Conservation (phyloP, 257 asterid genomes). For the Solanum bukasovii region DNA sequence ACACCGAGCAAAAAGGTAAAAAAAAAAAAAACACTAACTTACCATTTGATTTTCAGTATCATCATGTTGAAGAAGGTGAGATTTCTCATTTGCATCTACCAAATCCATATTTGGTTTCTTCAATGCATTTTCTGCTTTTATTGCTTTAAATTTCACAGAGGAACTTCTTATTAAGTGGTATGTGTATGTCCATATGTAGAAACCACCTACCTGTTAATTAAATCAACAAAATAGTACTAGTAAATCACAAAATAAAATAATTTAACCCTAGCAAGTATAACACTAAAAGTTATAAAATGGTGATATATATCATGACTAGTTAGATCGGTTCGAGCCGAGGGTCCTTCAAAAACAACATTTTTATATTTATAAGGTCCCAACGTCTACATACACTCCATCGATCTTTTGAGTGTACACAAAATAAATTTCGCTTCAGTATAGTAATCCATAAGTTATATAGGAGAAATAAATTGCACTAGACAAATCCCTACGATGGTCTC, state of each 20-base stretch:
- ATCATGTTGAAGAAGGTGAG: conserved; percentile 25
- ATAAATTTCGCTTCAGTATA: neutral
- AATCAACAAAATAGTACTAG: neutral
- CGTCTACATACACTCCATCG: too few species aligned
- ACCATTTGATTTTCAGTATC: neutral
- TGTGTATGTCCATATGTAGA: conserved; percentile 74
- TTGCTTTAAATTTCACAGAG: conserved; percentile 20
- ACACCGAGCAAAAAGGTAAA: neutral
- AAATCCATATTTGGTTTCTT: conserved; percentile 35
- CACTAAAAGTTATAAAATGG: neutral
- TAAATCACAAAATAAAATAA: neutral
- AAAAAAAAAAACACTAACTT: neutral
- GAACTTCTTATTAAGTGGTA: conserved; percentile 53
- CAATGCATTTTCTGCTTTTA: conserved; percentile 10
- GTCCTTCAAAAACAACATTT: neutral
- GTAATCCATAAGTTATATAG: neutral
- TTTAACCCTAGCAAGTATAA: too few species aligned
- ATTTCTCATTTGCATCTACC: conserved; percentile 24
- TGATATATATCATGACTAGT: neutral
- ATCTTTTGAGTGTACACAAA: neutral
- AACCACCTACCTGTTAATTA: conserved; percentile 48
- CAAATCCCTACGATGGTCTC: rapidly evolving
- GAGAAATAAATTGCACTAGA: neutral
- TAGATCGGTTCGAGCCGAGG: neutral
- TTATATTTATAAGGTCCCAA: neutral